phyloP scores from a whole-genome alignment of 352 stramenopile genomes.

The Phytophthora citricola region DNA sequence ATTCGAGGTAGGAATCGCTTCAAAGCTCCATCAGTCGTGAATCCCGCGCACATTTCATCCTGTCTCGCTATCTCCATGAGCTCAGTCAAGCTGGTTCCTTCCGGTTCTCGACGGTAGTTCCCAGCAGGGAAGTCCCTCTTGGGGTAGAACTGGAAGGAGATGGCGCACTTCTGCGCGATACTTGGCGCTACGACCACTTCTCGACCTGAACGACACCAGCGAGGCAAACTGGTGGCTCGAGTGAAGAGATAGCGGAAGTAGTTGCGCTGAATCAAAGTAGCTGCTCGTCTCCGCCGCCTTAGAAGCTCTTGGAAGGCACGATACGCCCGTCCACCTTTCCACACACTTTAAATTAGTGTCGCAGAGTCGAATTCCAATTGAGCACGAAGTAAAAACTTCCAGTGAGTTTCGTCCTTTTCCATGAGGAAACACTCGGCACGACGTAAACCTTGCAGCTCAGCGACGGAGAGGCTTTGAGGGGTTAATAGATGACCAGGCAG shows the following conservation, averaged over 20 bases:
- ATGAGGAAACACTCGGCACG: conserved; percentile 71
- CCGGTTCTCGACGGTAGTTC: conserved; percentile 61
- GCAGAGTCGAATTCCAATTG: conserved; percentile 59
- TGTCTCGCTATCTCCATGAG: conserved; percentile 69
- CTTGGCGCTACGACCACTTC: conserved; percentile 74
- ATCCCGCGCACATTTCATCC: conserved; percentile 76
- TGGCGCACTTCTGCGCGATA: conserved; percentile 64
- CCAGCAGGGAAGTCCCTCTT: conserved; percentile 76
- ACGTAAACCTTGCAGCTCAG: conserved; percentile 52
- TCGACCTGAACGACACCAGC: conserved; percentile 67
- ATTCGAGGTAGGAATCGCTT: conserved; percentile 82
- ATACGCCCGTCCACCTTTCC: conserved; percentile 37
- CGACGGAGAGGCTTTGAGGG: conserved; percentile 23
- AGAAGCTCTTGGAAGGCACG: conserved; percentile 43
- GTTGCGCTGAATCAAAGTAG: conserved; percentile 67
- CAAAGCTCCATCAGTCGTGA: conserved; percentile 74
- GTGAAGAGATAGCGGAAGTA: conserved; percentile 80
- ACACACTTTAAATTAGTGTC: conserved; percentile 52
- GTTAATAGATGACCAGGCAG: conserved; percentile 47
- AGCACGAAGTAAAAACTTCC: conserved; percentile 52
- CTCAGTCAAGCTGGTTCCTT: conserved; percentile 34
- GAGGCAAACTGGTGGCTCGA: conserved; percentile 56
- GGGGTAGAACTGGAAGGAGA: conserved; percentile 81
- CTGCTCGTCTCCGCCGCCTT: conserved; percentile 40
- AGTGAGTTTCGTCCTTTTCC: conserved; percentile 68